Conservation (phyloP, 805 yeast species). For the Saccharomycopsis schoenii region DNA sequence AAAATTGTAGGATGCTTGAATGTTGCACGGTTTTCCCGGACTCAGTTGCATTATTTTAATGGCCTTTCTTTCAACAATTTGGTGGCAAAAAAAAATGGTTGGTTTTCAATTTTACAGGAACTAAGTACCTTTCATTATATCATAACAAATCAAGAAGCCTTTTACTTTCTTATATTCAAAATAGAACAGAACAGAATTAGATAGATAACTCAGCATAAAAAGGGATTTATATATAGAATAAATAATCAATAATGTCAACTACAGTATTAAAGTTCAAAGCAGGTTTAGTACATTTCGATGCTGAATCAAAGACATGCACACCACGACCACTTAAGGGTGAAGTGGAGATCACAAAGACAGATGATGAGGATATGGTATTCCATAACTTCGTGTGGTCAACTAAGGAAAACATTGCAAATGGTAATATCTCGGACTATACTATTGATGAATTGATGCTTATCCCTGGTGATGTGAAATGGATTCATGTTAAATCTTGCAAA, state of each 20-base stretch:
- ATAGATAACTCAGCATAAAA: no score
- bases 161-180: no score
- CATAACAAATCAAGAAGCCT: no score
- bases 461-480: conserved; percentile 81
- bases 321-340: conserved; percentile 66
- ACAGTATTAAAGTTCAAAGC: conserved; percentile 52
- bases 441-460: conserved; percentile 60
- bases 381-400: conserved; percentile 68
- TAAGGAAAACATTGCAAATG: conserved; percentile 37
- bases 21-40: neutral
- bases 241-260: neutral
- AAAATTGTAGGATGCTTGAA: no score
- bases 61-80: neutral
- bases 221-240: neutral
- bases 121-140: no score
- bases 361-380: conserved; percentile 58
- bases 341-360: conserved; percentile 48
- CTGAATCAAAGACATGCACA: conserved; percentile 47
- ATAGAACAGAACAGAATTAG: no score
- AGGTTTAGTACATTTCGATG: conserved; percentile 62
- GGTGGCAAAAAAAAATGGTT: neutral
- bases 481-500: conserved; percentile 54
- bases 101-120: no score
- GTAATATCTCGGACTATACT: conserved; percentile 22
- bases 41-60: neutral